phyloP scores from a whole-genome alignment of 768 basidiomycete genomes.

The Austroboletus festivus region DNA sequence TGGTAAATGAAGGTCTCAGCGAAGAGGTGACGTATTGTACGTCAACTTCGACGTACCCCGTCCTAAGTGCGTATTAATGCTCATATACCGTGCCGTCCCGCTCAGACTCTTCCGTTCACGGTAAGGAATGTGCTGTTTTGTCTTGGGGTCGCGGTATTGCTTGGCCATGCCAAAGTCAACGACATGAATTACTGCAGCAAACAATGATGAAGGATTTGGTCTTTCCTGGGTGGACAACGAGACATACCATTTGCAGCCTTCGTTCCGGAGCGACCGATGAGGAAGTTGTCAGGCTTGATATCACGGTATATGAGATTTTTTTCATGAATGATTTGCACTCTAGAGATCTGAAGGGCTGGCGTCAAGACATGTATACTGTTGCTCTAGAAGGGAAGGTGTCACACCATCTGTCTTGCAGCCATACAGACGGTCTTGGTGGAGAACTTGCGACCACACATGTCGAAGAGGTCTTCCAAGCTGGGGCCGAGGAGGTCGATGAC shows the following conservation, averaged over 20 bases:
- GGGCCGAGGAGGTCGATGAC: slow-evolving; percentile 98
- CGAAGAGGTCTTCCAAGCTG: slow-evolving; percentile 95
- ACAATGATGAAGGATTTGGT: not conserved
- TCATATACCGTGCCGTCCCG: slow-evolving; percentile 99
- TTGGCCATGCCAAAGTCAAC: slow-evolving; percentile 99
- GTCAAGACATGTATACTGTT: slow-evolving; percentile 5
- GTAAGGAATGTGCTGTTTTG: slow-evolving; percentile 99
- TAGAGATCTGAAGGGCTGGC: slow-evolving; percentile 59
- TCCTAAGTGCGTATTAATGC: slow-evolving; percentile 98
- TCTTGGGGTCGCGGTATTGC: slow-evolving; percentile 98
- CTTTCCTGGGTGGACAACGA: not conserved
- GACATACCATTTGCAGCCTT: slow-evolving; percentile 76
- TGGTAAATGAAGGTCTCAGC: slow-evolving; percentile 27
- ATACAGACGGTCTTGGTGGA: slow-evolving; percentile 98
- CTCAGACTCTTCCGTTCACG: slow-evolving; percentile 95
- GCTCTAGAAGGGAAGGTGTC: slow-evolving; percentile 13
- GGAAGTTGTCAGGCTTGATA: slow-evolving; percentile 99
- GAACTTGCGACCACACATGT: slow-evolving; percentile 98
- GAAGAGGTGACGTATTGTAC: slow-evolving; percentile 1
- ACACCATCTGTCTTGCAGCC: slow-evolving; percentile 96
- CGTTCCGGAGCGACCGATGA: slow-evolving; percentile 90
- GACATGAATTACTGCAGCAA: slow-evolving; percentile 70
- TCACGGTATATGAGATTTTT: slow-evolving; percentile 99
- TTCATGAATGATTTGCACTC: slow-evolving; percentile 98
- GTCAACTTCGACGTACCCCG: slow-evolving; percentile 56